Base-by-base conservation (phyloP, 2,329 filamentous ascomycete species). In the Clonostachys sp. region DNA sequence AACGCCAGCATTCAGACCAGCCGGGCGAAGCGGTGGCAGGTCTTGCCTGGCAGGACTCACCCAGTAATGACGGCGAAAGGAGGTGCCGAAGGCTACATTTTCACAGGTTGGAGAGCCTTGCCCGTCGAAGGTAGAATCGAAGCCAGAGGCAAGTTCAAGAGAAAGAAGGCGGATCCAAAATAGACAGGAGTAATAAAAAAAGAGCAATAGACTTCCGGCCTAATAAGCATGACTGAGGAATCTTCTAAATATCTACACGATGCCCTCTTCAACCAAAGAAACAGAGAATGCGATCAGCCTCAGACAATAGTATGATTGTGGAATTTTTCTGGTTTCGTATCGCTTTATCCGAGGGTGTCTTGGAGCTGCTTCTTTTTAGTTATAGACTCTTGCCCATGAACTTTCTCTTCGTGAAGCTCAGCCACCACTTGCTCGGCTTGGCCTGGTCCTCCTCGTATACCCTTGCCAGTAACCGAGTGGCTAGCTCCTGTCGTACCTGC, bases 361-460 rank as follows among this genome's bases (percentile, higher is more conserved):
- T 34, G 34, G 12, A n/a, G 33, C 17, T 34, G 33, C 14, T 34
- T 16, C 17, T 3, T 45, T 24, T 10, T 34, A 10, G 35, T 66
- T 76, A 91, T 71, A 94, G 74, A 56, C 82, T 81, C 83, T 97
- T 97, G 67, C 91, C 91, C 94, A 99, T 97, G 65, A 99, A 99
- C 83, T 96, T 96, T 73, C 94, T 86, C 84, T 97, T 97, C 46
- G 89, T 89, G 67, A 96, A 99, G 77, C 94, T 97, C 66, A 99
- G 72, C 94, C 94, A 99, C 89, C 92, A 97, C 83, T 95, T 81
- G 68, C 74, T 80, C 47, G 82, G 81, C 70, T 80, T 81, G 71
- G 89, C 68, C 75, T 91, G 70, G 63, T 81, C 68, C 72, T 91
- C 91, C 47, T 87, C 86, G 65, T 95, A 99, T 54, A 99, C 85